Evolutionary conservation across 805 yeast genomes (phyloP), one percentile per base, ranked within the genome.

Genomic region (Metschnikowia cubensis): DNA sequence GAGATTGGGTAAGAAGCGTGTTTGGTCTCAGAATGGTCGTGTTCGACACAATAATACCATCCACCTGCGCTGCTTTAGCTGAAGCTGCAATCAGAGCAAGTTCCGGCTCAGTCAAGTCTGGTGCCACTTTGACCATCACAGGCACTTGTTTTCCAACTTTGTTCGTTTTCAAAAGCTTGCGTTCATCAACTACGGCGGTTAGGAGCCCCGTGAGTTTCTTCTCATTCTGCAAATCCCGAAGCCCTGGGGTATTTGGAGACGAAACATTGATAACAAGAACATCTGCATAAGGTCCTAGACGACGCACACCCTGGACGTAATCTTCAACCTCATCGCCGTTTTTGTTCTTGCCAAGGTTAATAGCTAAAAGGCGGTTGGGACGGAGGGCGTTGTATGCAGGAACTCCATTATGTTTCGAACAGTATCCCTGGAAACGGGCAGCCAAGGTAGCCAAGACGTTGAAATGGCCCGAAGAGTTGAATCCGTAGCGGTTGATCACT

Each of bases 161-260:
- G 48, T 76, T 77, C 49, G 63, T 60, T 0, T 66, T 66, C 40
- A 84, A 68, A 2, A 53, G 50, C 59, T 87, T 76, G 64, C 97
- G 81, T 64, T 87, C 90, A 1, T 69, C 66, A 11, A 73, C 90
- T 33, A 92, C 90, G 11, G 82, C 71, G 8, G 79, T 70, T 58
- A 92, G 75, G 59, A 92, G 72, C 34, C 75, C 75, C 6, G 89
- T 81, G 52, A 92, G 77, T 64, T 86, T 87, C 49, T 75, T 75
- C 58, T 88, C 96, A 50, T 73, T 80, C 71, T 92, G 98, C 58
- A 92, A 77, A 59, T 83, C 88, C 62, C 98, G 81, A 58, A 92
- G 77, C 2, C 97, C 97, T 4, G 98, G 98, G 1, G 98, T 92
- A 64, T 92, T 92, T 47, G 98, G 98, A 44, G 96, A 87, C 1